A percentile compares a stretch with the other conserved stretches of the same genome.
These are phyloP conservation scores for Pyrenophora teres DNA, from an alignment of 2,329 filamentous ascomycete species.

Conservation along the genomic window DNA sequence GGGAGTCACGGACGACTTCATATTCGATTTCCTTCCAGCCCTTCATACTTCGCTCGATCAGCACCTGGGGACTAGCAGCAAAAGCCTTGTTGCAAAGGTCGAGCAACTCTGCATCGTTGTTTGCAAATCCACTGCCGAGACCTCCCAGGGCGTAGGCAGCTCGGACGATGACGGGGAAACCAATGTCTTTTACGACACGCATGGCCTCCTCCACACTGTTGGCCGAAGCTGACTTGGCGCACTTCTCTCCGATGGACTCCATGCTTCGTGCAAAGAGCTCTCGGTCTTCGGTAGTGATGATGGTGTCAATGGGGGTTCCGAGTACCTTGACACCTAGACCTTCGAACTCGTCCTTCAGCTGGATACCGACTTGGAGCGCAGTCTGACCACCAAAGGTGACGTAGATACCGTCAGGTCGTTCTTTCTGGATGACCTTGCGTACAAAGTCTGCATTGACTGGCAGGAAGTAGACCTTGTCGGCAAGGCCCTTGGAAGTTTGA, in stretches of 20 bases:
- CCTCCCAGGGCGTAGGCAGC: constrained; percentile 96
- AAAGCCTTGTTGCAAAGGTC: constrained; percentile 95
- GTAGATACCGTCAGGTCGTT: constrained; percentile 95
- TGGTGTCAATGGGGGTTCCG: constrained; percentile 95
- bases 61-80: constrained; percentile 90
- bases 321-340: constrained; percentile 89
- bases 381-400: constrained; percentile 98
- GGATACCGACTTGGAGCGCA: constrained; percentile 92
- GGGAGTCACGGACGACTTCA: constrained; percentile 92
- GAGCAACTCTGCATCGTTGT: constrained; percentile 79
- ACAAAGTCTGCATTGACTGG: constrained; percentile 97
- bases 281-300: constrained; percentile 97
- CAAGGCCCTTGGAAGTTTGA: constrained; percentile 95
- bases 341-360: constrained; percentile 97
- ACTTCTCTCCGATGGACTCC: constrained; percentile 98
- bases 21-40: constrained; percentile 99
- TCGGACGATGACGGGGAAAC: constrained; percentile 95
- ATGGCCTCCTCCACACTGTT: constrained; percentile 87
- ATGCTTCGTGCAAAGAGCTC: constrained; percentile 97
- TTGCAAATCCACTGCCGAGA: constrained; percentile 91
- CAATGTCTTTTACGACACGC: constrained; percentile 85
- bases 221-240: constrained; percentile 94
- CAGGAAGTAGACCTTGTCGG: constrained; percentile 98
- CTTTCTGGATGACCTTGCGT: constrained; percentile 93
- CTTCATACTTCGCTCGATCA: constrained; percentile 99